A percentile compares a stretch with the other conserved stretches of the same genome.
Evolutionary conservation across 2,329 filamentous ascomycete species (phyloP).

Genomic region (Cercospora janseana): DNA sequence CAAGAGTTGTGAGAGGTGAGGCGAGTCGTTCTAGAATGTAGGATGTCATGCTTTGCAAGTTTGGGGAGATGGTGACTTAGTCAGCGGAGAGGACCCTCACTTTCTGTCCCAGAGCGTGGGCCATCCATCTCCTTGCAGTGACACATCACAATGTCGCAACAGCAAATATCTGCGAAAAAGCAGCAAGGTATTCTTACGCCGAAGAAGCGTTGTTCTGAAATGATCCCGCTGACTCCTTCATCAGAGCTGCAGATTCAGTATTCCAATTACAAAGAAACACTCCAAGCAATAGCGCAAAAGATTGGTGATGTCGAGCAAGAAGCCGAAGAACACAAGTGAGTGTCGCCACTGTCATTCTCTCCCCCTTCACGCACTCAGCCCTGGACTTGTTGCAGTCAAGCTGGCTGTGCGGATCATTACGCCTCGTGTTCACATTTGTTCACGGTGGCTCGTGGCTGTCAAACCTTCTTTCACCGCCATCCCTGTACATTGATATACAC

Average conservation of each 20-base stretch:
- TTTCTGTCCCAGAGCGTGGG: background rate
- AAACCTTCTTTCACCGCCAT: slow-evolving; percentile 41
- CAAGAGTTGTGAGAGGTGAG: background rate
- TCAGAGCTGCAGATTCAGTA: slow-evolving; percentile 78
- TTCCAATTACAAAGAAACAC: slow-evolving; percentile 68
- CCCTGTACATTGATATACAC: background rate
- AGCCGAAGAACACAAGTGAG: slow-evolving; percentile 94
- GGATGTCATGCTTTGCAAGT: background rate
- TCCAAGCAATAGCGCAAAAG: slow-evolving; percentile 92
- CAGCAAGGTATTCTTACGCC: slow-evolving; percentile 61
- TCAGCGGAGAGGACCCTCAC: background rate
- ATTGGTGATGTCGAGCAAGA: slow-evolving; percentile 98
- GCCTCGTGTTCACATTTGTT: slow-evolving; percentile 30
- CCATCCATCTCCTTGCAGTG: too few relatives aligned
- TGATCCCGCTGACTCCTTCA: background rate
- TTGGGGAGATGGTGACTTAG: background rate
- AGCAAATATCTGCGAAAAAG: slow-evolving; percentile 61
- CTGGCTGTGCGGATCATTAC: slow-evolving; percentile 13
- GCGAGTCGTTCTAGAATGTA: slow-evolving; percentile 1
- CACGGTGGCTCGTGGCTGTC: slow-evolving; percentile 1
- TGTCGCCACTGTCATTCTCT: slow-evolving; percentile 9
- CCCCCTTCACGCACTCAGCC: background rate
- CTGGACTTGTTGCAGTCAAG: slow-evolving; percentile 25
- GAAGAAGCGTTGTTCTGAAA: background rate
- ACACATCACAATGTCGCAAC: slow-evolving; percentile 49